phyloP scores from a whole-genome alignment of 768 basidiomycete species.

The Naganishia kalamii region DNA sequence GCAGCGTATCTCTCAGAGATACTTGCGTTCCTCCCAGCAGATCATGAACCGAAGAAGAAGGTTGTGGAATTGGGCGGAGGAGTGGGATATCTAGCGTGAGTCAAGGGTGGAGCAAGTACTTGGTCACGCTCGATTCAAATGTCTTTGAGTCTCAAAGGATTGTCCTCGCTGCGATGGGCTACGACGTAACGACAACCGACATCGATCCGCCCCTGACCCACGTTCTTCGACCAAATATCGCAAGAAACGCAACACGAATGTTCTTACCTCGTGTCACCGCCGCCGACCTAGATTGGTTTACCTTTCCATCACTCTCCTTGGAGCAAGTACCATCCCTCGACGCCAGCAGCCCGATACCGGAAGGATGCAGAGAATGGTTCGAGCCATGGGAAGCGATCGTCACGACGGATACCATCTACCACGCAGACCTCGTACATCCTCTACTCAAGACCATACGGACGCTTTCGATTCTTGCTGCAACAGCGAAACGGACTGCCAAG shows the following conservation, averaged over 20 bases:
- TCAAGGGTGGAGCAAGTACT: constrained; percentile 19
- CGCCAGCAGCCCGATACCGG: not conserved
- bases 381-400: constrained; percentile 71
- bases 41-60: constrained; percentile 29
- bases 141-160: constrained; percentile 44
- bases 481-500: not conserved
- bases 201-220: constrained; percentile 58
- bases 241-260: constrained; percentile 24
- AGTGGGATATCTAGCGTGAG: constrained; percentile 70
- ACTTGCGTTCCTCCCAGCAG: not conserved
- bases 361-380: constrained; percentile 38
- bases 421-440: constrained; percentile 57
- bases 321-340: not conserved
- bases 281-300: not conserved
- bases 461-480: constrained; percentile 16
- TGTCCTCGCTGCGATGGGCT: constrained; percentile 61
- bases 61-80: constrained; percentile 77
- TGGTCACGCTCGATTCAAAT: not conserved
- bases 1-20: constrained; percentile 55
- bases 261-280: constrained; percentile 10
- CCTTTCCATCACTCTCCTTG: not conserved
- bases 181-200: constrained; percentile 72
- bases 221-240: constrained; percentile 62
- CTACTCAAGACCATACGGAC: constrained; percentile 62
- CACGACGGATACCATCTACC: constrained; percentile 77